Percentiles rank a stretch among this genome's conserved stretches.
These are phyloP conservation scores for Neurospora sp. DNA, from an alignment of 495 filamentous ascomycete genomes.

Conservation along the genomic window DNA sequence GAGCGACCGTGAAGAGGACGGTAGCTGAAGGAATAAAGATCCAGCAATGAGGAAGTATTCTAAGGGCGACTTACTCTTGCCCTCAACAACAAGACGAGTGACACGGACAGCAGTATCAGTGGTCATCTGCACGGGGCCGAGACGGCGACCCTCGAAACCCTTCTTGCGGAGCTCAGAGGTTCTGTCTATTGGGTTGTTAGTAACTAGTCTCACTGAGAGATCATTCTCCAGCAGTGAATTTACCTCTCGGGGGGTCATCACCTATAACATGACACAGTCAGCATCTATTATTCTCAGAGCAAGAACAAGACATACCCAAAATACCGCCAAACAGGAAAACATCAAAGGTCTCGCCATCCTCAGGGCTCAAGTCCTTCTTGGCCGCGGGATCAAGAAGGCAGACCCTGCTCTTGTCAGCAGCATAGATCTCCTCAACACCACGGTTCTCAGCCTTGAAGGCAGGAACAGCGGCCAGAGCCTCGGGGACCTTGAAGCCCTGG, in stretches of 20 bases:
- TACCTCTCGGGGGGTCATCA: slow-evolving; percentile 92
- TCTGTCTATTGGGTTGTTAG: slow-evolving; percentile 50
- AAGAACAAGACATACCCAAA: slow-evolving; percentile 51
- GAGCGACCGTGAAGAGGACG: background rate
- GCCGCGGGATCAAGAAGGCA: slow-evolving; percentile 87
- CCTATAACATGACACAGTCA: slow-evolving; percentile 39
- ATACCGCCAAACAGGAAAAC: slow-evolving; percentile 95
- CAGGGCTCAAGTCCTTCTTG: slow-evolving; percentile 65
- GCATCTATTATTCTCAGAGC: background rate
- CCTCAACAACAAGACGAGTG: slow-evolving; percentile 77
- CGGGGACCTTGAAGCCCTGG: slow-evolving; percentile 52
- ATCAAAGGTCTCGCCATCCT: slow-evolving; percentile 74
- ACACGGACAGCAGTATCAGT: slow-evolving; percentile 95
- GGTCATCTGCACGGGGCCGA: slow-evolving; percentile 95
- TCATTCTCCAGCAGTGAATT: slow-evolving; percentile 9
- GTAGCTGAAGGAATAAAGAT: background rate
- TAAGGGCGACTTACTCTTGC: slow-evolving; percentile 49
- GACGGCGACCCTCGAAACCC: slow-evolving; percentile 76
- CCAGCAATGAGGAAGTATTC: background rate
- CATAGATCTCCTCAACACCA: slow-evolving; percentile 71
- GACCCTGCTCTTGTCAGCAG: slow-evolving; percentile 50
- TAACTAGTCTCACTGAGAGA: background rate
- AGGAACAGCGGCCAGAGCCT: slow-evolving; percentile 44
- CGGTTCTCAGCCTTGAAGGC: slow-evolving; percentile 57
- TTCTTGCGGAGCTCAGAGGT: slow-evolving; percentile 88